A percentile compares a stretch with the other conserved stretches of the same genome.
phyloP scores from a whole-genome alignment of 106 monocot species.

The Dendrobium officinale region DNA sequence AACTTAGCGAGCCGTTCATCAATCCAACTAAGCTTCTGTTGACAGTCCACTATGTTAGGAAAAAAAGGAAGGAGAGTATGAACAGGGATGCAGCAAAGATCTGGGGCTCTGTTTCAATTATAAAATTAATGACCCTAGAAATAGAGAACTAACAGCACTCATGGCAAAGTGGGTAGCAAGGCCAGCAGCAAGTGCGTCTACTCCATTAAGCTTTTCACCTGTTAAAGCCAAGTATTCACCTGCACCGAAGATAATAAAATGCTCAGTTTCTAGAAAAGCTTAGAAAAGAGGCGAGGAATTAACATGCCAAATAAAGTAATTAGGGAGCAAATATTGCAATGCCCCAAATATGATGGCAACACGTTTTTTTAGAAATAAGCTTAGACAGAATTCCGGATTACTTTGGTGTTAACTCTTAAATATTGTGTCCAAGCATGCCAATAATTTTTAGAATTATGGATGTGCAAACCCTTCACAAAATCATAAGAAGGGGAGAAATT shows the following conservation, averaged over 20 bases:
- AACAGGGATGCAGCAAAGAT: background rate
- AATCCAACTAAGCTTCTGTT: constrained; percentile 69
- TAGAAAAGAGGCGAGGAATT: background rate
- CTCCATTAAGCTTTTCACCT: constrained; percentile 83
- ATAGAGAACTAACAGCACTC: constrained; percentile 48
- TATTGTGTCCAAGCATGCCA: background rate
- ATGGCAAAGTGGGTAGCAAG: constrained; percentile 85
- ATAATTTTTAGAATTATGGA: background rate
- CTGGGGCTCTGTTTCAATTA: background rate
- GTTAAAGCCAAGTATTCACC: constrained; percentile 96
- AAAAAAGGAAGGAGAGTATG: background rate
- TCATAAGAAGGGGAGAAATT: background rate
- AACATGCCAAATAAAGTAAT: background rate
- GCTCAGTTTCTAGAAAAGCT: background rate
- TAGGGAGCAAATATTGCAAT: background rate
- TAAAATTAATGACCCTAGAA: constrained; percentile 3
- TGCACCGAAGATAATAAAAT: constrained; percentile 15
- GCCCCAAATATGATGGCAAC: background rate
- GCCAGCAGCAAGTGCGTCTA: constrained; percentile 86
- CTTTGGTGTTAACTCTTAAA: background rate
- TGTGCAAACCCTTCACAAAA: background rate
- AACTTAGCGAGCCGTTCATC: constrained; percentile 81
- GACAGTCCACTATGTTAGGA: background rate
- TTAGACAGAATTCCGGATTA: background rate
- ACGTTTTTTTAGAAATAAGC: background rate